These are phyloP conservation scores for Lactarius quietus DNA, from an alignment of 768 basidiomycete genomes.

Conservation along the genomic window DNA sequence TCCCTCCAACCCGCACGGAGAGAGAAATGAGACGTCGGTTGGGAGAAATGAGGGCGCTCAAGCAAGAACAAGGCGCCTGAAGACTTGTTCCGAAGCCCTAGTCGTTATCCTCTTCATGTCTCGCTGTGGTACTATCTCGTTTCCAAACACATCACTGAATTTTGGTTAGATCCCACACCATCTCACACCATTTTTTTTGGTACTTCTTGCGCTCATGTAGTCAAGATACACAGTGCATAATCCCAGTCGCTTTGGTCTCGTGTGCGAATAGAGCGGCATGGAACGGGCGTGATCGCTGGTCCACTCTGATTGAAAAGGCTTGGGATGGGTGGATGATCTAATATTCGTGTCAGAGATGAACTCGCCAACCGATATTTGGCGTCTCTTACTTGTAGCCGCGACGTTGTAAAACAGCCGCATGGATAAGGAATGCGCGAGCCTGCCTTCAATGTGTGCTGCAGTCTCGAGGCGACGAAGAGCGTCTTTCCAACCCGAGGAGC, in stretches of 20 bases:
- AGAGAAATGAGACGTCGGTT: constrained; percentile 82
- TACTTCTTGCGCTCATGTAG: constrained; percentile 19
- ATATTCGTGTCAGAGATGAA: not conserved
- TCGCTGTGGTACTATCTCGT: constrained; percentile 2
- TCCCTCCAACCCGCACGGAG: constrained; percentile 88
- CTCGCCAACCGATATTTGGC: not conserved
- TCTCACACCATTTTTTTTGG: constrained; percentile 18
- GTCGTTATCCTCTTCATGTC: not conserved
- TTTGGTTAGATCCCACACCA: not conserved
- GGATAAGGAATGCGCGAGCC: constrained; percentile 35
- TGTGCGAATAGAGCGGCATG: constrained; percentile 50
- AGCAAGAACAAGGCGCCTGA: constrained; percentile 54
- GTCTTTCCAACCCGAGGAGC: constrained; percentile 5
- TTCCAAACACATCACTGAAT: not conserved
- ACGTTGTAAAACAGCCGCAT: constrained; percentile 45
- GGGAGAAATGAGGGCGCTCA: constrained; percentile 73
- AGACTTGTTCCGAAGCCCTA: not conserved
- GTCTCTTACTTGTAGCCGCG: constrained; percentile 24
- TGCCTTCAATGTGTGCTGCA: constrained; percentile 22
- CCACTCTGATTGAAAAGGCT: constrained; percentile 11
- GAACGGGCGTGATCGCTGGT: constrained; percentile 47
- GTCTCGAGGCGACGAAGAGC: constrained; percentile 19
- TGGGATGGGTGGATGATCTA: constrained; percentile 12
- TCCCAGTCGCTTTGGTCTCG: constrained; percentile 47
- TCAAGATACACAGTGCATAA: constrained; percentile 49